Percentiles rank a stretch among this genome's conserved stretches.
These are phyloP conservation scores for Ophiostoma sp. DNA, from an alignment of 2,329 filamentous ascomycete genomes.

Conservation along the genomic window DNA sequence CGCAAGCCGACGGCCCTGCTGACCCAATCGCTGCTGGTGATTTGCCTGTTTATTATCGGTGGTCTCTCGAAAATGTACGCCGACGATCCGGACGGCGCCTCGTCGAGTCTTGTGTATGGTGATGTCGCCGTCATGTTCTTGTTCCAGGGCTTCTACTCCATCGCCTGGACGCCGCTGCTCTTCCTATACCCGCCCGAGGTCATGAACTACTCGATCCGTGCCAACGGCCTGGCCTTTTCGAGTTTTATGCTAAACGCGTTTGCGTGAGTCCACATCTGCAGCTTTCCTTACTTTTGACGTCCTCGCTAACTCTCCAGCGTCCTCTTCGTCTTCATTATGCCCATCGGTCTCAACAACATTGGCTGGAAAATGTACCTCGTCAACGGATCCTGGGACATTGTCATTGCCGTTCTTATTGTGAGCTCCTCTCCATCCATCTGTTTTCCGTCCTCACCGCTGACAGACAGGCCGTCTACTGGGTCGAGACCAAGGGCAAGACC, in stretches of 20 bases:
- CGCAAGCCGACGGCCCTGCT: constrained; percentile 46
- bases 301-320: constrained; percentile 4
- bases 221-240: constrained; percentile 47
- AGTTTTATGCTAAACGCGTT: constrained; percentile 36
- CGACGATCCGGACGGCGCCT: constrained; percentile 35
- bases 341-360: constrained; percentile 45
- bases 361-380: constrained; percentile 52
- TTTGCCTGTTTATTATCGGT: constrained; percentile 54
- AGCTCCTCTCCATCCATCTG: constrained; percentile 26
- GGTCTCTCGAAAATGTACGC: constrained; percentile 47
- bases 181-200: constrained; percentile 52
- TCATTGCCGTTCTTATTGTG: constrained; percentile 43
- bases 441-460: background rate
- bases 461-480: constrained; percentile 37
- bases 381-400: constrained; percentile 47
- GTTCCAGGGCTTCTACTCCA: constrained; percentile 52
- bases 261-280: constrained; percentile 32
- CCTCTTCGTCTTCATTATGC: constrained; percentile 38
- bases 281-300: constrained; percentile 18
- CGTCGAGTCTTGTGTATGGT: constrained; percentile 39
- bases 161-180: constrained; percentile 52
- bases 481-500: too few relatives aligned
- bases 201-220: constrained; percentile 51
- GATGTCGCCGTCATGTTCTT: constrained; percentile 52
- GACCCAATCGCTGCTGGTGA: constrained; percentile 41